phyloP scores from a whole-genome alignment of 129 eudicot species.

The Flaveria sonorensis region DNA sequence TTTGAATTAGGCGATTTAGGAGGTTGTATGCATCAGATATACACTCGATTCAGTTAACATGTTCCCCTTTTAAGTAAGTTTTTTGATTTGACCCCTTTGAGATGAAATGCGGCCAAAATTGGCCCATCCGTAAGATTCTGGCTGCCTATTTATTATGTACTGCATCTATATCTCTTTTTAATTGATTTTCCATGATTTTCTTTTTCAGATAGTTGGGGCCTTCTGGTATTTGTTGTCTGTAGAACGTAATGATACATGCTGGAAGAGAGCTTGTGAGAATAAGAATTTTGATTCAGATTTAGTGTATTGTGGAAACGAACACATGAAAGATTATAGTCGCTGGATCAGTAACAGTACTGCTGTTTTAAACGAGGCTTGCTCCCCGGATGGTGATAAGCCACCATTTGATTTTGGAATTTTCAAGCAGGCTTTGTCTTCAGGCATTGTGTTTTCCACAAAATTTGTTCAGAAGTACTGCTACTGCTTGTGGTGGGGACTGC shows the following conservation, averaged over 20 bases:
- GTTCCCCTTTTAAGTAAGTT: neutral
- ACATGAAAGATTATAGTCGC: slow-evolving; percentile 34
- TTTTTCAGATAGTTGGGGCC: slow-evolving; percentile 92
- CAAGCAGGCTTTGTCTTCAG: slow-evolving; percentile 73
- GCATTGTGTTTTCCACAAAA: slow-evolving; percentile 62
- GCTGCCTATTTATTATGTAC: neutral
- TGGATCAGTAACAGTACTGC: slow-evolving; percentile 60
- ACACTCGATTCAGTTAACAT: neutral
- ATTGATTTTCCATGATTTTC: neutral
- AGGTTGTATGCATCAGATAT: neutral
- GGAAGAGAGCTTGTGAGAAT: slow-evolving; percentile 71
- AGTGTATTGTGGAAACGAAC: slow-evolving; percentile 80
- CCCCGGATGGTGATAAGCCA: slow-evolving; percentile 52
- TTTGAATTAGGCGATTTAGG: neutral
- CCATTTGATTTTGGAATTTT: slow-evolving; percentile 94
- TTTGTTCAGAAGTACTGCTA: slow-evolving; percentile 86
- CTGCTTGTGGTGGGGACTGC: slow-evolving; percentile 99
- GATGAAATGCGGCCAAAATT: no score
- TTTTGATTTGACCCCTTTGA: neutral
- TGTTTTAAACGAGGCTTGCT: slow-evolving; percentile 50
- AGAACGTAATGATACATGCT: slow-evolving; percentile 86
- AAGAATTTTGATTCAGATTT: slow-evolving; percentile 34
- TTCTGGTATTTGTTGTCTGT: slow-evolving; percentile 86
- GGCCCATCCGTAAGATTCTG: no score
- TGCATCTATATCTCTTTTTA: neutral